Percentiles rank a stretch among this genome's conserved stretches.
Conservation (phyloP, 176 grass and related monocot species). For the Hsuehochloa calcarea region DNA sequence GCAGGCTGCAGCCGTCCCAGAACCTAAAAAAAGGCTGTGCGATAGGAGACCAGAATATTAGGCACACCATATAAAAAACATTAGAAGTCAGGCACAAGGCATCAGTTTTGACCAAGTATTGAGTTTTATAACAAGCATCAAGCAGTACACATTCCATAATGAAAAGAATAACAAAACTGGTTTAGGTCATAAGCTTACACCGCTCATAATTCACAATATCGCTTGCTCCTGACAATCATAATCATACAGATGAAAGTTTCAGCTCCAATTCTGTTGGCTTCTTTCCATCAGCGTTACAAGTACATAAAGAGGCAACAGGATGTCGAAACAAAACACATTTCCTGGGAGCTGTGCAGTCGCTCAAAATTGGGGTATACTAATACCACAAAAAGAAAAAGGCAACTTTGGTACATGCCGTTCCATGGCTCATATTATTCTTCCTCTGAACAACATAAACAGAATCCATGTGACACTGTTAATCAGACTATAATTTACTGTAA, state of each 20-base stretch:
- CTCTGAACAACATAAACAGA: not conserved
- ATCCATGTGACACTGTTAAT: slow-evolving; percentile 22
- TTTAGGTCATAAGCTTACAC: not conserved
- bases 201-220: not conserved
- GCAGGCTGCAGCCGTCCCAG: not conserved
- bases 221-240: not conserved
- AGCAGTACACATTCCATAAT: not conserved
- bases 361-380: slow-evolving; percentile 36
- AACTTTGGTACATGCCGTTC: slow-evolving; percentile 45
- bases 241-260: not conserved
- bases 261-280: not conserved
- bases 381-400: slow-evolving; percentile 7
- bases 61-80: not conserved
- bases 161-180: not conserved
- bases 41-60: not conserved
- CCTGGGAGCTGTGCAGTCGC: slow-evolving; percentile 20
- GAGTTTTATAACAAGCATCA: not conserved
- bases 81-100: not conserved
- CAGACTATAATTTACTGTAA: slow-evolving; percentile 34
- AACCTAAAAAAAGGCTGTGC: not conserved
- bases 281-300: slow-evolving; percentile 21
- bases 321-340: slow-evolving; percentile 2
- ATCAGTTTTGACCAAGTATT: not conserved
- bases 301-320: slow-evolving; percentile 12
- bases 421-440: slow-evolving; percentile 57